These are phyloP conservation scores for Colletotrichum aenigma DNA, from an alignment of 2,329 filamentous ascomycete species.

Conservation along the genomic window DNA sequence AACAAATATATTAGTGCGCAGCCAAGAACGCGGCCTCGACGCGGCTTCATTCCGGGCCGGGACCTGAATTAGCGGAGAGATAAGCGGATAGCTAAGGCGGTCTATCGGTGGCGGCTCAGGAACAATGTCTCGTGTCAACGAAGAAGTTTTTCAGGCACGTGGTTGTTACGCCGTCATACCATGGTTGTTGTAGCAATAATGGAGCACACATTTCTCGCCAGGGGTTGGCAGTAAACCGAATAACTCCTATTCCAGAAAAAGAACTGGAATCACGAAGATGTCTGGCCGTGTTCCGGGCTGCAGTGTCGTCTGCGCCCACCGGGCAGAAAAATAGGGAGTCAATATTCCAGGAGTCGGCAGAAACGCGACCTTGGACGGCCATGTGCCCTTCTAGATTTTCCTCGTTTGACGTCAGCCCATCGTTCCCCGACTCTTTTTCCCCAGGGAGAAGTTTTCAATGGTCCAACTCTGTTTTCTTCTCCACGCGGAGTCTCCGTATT, in stretches of 20 bases:
- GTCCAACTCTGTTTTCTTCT: not conserved
- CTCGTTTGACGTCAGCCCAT: not conserved
- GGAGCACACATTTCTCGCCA: not conserved
- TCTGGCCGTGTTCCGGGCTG: not conserved
- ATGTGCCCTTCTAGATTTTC: not conserved
- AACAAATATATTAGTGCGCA: not conserved
- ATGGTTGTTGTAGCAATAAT: not conserved
- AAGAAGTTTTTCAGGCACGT: not conserved
- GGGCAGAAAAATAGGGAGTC: not conserved
- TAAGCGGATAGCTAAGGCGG: not conserved
- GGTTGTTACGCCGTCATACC: not conserved
- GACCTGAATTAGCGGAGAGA: not conserved
- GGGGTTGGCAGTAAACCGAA: not conserved
- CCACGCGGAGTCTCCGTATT: slow-evolving; percentile 5
- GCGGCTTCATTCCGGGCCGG: not conserved
- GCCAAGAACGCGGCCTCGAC: not conserved
- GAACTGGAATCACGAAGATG: not conserved
- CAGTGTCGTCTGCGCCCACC: not conserved
- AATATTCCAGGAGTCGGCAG: not conserved
- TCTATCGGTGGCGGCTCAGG: not conserved
- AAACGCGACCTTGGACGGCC: not conserved
- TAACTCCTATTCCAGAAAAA: not conserved
- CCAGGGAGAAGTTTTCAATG: not conserved
- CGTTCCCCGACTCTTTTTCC: not conserved
- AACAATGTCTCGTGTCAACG: not conserved